Percentiles rank a stretch among this genome's conserved stretches.
phyloP scores from a whole-genome alignment of 257 asterid genomes.

The Nicotiana otophora region DNA sequence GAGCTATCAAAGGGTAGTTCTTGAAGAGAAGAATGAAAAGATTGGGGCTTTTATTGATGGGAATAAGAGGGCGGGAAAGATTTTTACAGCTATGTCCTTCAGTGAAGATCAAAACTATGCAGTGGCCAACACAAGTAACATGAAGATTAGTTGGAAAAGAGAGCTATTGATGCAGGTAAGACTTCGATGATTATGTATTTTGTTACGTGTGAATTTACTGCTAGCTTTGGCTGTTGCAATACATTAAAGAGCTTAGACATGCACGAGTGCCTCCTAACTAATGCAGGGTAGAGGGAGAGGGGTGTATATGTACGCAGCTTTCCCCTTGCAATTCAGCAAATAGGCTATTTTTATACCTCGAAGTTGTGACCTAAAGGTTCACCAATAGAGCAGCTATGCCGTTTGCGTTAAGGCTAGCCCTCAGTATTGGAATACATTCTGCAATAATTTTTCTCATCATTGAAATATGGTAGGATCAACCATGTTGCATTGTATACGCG shows the following conservation, averaged over 20 bases:
- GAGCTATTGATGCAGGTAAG: slow-evolving; percentile 78
- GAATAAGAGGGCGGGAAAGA: slow-evolving; percentile 85
- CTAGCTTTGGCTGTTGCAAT: not conserved
- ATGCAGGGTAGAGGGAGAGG: not conserved
- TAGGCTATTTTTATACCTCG: not conserved
- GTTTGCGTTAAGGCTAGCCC: not conserved
- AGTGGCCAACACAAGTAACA: slow-evolving; percentile 29
- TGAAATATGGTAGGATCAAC: not conserved
- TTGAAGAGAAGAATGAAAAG: slow-evolving; percentile 32
- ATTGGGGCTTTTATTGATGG: slow-evolving; percentile 61
- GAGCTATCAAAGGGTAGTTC: slow-evolving; percentile 70
- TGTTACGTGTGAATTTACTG: not conserved
- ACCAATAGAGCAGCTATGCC: not conserved
- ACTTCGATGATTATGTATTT: not conserved
- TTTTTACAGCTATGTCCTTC: slow-evolving; percentile 87
- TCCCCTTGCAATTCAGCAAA: not conserved
- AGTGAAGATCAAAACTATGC: slow-evolving; percentile 27
- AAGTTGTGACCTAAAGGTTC: not conserved
- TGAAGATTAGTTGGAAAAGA: slow-evolving; percentile 50
- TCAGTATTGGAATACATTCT: not conserved
- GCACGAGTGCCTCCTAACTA: not conserved
- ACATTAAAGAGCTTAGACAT: not conserved
- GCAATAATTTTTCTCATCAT: not conserved
- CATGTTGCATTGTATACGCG: not conserved
- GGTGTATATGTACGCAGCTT: not conserved